Evolutionary conservation across 441 rosid genomes (phyloP).

Genomic region (Erodium moschatum): DNA sequence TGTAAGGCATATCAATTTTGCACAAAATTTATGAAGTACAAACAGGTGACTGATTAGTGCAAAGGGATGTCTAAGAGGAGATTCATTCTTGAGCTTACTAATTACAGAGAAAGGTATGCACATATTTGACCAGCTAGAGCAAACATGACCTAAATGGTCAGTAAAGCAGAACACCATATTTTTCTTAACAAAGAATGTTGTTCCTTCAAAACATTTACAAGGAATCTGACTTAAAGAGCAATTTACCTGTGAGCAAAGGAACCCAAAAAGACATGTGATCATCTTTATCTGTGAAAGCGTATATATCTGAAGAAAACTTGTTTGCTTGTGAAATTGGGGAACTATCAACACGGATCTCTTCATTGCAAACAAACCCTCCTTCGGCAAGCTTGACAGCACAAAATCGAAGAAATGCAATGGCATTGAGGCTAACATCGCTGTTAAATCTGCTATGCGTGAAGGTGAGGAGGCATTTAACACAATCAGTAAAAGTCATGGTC

Average conservation of each 20-base stretch:
- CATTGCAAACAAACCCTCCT: conserved; percentile 67
- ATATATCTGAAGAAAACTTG: conserved; percentile 34
- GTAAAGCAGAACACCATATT: background rate
- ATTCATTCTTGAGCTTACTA: background rate
- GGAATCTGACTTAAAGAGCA: conserved; percentile 12
- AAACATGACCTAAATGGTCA: background rate
- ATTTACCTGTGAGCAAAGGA: conserved; percentile 83
- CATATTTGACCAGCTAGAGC: background rate
- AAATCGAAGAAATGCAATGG: conserved; percentile 92
- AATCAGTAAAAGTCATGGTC: conserved; percentile 77
- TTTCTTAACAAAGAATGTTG: background rate
- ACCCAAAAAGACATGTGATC: conserved; percentile 80
- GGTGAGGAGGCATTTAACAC: conserved; percentile 87
- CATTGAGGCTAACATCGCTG: conserved; percentile 91
- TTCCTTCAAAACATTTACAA: conserved; percentile 3
- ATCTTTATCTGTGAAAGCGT: conserved; percentile 44
- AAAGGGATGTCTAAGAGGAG: background rate
- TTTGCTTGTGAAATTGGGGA: conserved; percentile 28
- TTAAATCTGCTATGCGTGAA: conserved; percentile 89
- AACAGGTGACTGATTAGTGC: background rate
- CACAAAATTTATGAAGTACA: background rate
- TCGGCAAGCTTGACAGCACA: conserved; percentile 96
- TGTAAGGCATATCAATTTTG: background rate
- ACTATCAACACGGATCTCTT: conserved; percentile 5
- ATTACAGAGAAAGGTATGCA: background rate